A percentile compares a stretch with the other conserved stretches of the same genome.
phyloP scores from a whole-genome alignment of 805 yeast genomes.

The Candida koratica region DNA sequence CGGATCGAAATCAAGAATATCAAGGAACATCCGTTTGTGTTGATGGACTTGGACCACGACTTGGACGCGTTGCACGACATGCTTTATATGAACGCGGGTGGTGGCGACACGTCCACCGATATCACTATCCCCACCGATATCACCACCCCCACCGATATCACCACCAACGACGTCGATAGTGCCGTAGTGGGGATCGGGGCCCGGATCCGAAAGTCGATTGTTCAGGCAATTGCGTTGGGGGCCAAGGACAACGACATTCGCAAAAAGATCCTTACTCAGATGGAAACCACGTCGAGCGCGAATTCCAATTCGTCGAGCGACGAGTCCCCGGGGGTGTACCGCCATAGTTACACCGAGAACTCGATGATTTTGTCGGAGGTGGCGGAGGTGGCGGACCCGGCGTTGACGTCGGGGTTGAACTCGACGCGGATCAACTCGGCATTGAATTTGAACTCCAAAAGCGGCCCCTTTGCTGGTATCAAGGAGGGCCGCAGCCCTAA shows the following conservation, averaged over 20 bases:
- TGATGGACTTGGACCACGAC: conserved; percentile 39
- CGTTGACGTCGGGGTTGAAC: conserved; percentile 13
- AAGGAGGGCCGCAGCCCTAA: conserved; percentile 30
- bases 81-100: conserved; percentile 26
- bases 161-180: conserved; percentile 63
- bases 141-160: conserved; percentile 27
- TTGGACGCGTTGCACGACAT: conserved; percentile 32
- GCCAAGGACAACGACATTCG: conserved; percentile 23
- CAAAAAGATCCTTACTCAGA: conserved; percentile 19
- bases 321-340: conserved; percentile 19
- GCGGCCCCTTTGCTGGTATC: conserved; percentile 20
- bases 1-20: conserved; percentile 71
- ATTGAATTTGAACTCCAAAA: conserved; percentile 1
- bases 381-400: not conserved
- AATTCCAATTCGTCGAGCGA: conserved; percentile 25
- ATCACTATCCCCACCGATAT: conserved; percentile 33
- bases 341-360: conserved; percentile 15
- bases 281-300: conserved; percentile 24
- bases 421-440: conserved; percentile 11
- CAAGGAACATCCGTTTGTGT: conserved; percentile 68
- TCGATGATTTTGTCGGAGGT: conserved; percentile 33
- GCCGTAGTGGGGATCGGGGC: conserved; percentile 83
- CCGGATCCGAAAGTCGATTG: conserved; percentile 50
- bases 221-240: conserved; percentile 37
- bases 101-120: conserved; percentile 1